Conservation (phyloP, 129 eudicot genomes). For the Silybum marianum region DNA sequence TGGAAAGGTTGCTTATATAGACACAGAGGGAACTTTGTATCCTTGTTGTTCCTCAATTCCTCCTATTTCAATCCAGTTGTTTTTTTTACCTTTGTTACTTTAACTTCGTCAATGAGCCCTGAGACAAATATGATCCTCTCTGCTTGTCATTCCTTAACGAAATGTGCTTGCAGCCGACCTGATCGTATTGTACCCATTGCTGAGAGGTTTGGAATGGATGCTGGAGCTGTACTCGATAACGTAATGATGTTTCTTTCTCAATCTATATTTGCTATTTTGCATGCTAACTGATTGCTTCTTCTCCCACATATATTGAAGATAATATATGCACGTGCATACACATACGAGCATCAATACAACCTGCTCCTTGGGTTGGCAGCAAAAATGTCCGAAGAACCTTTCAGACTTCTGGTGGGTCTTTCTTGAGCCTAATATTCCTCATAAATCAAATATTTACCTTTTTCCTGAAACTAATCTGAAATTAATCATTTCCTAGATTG, state of each 20-base stretch:
- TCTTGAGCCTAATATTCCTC: constrained; percentile 6
- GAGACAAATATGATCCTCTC: background rate
- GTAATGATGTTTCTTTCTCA: too few relatives aligned
- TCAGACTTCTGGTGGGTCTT: constrained; percentile 76
- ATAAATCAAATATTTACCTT: background rate
- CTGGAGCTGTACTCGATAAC: constrained; percentile 98
- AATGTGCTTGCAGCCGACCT: constrained; percentile 68
- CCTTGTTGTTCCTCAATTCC: constrained; percentile 36
- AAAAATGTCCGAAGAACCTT: constrained; percentile 96
- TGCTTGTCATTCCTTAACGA: constrained; percentile 42
- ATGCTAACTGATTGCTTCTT: constrained; percentile 22
- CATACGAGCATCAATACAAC: constrained; percentile 98
- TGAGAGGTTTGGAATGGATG: constrained; percentile 98
- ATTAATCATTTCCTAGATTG: constrained; percentile 50
- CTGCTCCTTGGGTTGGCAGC: constrained; percentile 98
- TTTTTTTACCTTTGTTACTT: background rate
- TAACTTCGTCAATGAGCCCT: background rate
- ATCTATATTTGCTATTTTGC: too few relatives aligned
- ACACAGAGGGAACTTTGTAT: constrained; percentile 99
- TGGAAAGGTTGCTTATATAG: constrained; percentile 98
- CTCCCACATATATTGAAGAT: constrained; percentile 42
- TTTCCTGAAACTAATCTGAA: too few relatives aligned
- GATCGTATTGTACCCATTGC: constrained; percentile 98
- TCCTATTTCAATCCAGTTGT: background rate
- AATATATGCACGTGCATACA: constrained; percentile 94